Conservation (phyloP, 164 flowering plant genomes). For the Stephania yunnanensis region DNA sequence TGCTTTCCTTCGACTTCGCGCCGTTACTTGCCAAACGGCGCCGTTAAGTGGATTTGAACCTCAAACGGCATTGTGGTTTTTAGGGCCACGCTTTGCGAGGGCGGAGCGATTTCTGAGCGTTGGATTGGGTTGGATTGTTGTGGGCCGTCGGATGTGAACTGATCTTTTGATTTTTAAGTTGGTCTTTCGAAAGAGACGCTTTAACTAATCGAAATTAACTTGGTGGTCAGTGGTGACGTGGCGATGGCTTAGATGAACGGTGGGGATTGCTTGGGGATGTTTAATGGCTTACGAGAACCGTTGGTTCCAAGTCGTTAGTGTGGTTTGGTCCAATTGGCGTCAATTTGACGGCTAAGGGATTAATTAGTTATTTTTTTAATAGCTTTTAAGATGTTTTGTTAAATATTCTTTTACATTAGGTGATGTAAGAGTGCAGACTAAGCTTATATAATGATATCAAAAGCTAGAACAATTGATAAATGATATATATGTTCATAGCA, state of each 20-base stretch:
- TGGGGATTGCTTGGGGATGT: neutral
- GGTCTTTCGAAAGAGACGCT: constrained; percentile 5
- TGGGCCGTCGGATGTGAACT: neutral
- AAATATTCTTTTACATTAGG: neutral
- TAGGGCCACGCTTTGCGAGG: neutral
- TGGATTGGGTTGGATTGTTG: neutral
- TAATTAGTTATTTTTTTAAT: neutral
- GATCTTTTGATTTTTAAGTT: neutral
- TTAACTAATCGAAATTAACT: constrained; percentile 7
- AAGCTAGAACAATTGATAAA: no score
- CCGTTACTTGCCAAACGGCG: constrained; percentile 30
- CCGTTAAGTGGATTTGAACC: constrained; percentile 53
- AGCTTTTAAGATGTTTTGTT: no score
- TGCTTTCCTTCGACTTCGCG: neutral
- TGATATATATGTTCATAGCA: no score
- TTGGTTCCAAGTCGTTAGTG: neutral
- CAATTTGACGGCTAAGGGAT: neutral
- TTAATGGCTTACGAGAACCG: neutral
- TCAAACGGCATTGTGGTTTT: constrained; percentile 63
- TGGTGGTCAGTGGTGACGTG: neutral
- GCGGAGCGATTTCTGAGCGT: neutral
- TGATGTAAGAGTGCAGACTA: neutral
- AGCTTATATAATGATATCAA: neutral
- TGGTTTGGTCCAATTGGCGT: neutral
- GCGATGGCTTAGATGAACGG: neutral